Evolutionary conservation across 768 basidiomycete species (phyloP), one percentile per base, ranked within the genome.

Genomic region (Termitomyces sp.): DNA sequence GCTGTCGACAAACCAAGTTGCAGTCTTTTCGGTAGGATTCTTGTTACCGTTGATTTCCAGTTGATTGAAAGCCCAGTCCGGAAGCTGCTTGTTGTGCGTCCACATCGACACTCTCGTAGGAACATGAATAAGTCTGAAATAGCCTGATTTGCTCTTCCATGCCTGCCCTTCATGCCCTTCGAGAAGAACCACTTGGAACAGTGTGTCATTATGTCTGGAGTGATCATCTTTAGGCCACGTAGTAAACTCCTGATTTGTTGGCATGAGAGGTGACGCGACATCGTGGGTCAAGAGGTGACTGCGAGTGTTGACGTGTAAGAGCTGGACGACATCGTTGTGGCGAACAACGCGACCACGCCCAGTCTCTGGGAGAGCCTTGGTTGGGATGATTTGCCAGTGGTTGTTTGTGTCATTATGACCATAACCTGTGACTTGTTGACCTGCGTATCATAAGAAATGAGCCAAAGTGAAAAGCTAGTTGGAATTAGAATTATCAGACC

Each of bases 11-110:
- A 84, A 93, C 97, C 97, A 99, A 16, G 86, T 86, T 2, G 92
- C 90, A 15, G 85, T 85, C 70, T 86, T 89, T 59, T 97, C 97
- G 8, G 79, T 73, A 5, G 90, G 78, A 61, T 91, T 95, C 79
- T 98, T 99, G 77, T 97, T 95, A 0, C 97, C 97, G 68, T 99
- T 99, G 64, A 99, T 85, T 71, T 98, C 97, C 70, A 98, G 95
- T 72, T 98, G 96, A 71, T 91, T 91, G 81, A 89, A 95, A 3
- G 89, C 97, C 97, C 97, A 98, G 2, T 97, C 95, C 0, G 97
- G 97, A 13, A 99, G 81, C 53, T 87, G 84, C 57, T 88, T 84
- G 18, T 81, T 64, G 67, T 96, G 92, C 7, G 96, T 98, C 96
- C 95, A 98, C 80, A 99, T 84, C 1, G 92, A 86, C 22, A 99